phyloP scores from a whole-genome alignment of 352 stramenopile genomes.

The Phytopythium helicoides region DNA sequence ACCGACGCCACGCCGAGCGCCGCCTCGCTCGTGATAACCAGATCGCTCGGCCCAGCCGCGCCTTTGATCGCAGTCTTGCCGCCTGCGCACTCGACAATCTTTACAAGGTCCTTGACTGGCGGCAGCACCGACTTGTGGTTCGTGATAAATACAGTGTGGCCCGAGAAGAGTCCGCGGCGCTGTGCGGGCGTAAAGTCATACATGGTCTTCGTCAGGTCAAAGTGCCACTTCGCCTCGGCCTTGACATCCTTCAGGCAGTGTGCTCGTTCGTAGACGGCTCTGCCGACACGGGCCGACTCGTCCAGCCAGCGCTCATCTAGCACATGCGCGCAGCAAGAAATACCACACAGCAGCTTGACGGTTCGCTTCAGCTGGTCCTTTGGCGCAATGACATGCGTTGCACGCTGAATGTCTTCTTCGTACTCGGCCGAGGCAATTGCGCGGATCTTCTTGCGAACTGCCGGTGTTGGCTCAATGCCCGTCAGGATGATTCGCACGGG shows the following conservation, averaged over 20 bases:
- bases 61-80: slow-evolving; percentile 19
- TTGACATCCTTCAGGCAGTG: slow-evolving; percentile 40
- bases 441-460: slow-evolving; percentile 40
- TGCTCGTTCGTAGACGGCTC: slow-evolving; percentile 13
- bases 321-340: slow-evolving; percentile 51
- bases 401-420: slow-evolving; percentile 46
- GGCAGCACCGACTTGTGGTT: slow-evolving; percentile 44
- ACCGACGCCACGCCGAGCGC: slow-evolving; percentile 26
- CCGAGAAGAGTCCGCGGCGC: slow-evolving; percentile 26
- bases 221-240: slow-evolving; percentile 48
- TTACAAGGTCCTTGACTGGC: slow-evolving; percentile 30
- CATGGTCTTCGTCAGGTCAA: slow-evolving; percentile 46
- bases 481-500: slow-evolving; percentile 52
- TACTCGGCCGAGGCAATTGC: slow-evolving; percentile 34
- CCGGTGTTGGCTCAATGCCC: slow-evolving; percentile 38
- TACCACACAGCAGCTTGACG: slow-evolving; percentile 58
- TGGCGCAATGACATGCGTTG: slow-evolving; percentile 51
- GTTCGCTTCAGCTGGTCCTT: slow-evolving; percentile 55
- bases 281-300: slow-evolving; percentile 28
- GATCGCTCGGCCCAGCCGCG: slow-evolving; percentile 8
- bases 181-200: slow-evolving; percentile 24
- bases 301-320: slow-evolving; percentile 46
- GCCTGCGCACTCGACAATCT: slow-evolving; percentile 39
- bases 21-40: slow-evolving; percentile 36
- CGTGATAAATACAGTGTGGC: slow-evolving; percentile 39